A percentile compares a stretch with the other conserved stretches of the same genome.
phyloP scores from a whole-genome alignment of 2,329 filamentous ascomycete species.

The Stachybotrys chlorohalonatus region DNA sequence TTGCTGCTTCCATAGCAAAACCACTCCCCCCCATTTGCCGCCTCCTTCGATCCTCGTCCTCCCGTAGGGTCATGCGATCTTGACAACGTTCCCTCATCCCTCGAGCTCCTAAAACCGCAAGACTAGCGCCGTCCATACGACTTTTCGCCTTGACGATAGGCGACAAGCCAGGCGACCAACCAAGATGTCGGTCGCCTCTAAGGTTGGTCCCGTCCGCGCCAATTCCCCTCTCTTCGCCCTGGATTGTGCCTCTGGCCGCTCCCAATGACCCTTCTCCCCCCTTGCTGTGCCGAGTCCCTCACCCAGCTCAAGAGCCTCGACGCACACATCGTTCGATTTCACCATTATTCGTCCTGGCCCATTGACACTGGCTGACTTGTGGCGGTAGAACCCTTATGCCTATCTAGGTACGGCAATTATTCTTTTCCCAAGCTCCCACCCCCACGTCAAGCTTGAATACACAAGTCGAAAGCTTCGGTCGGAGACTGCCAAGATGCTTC shows the following conservation, averaged over 20 bases:
- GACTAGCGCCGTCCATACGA: constrained; percentile 20
- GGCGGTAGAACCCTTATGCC: constrained; percentile 82
- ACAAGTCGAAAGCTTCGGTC: not conserved
- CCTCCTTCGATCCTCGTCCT: constrained; percentile 7
- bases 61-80: constrained; percentile 29
- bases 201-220: constrained; percentile 27
- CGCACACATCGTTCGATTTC: not conserved
- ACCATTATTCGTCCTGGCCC: not conserved
- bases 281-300: not conserved
- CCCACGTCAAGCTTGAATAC: not conserved
- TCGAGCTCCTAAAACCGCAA: constrained; percentile 16
- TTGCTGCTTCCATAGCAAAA: not conserved
- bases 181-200: constrained; percentile 55
- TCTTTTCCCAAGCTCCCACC: constrained; percentile 6
- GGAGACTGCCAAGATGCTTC: not conserved
- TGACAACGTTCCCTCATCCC: constrained; percentile 20
- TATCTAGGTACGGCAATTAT: constrained; percentile 71
- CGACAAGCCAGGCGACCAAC: constrained; percentile 37
- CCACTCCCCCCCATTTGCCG: constrained; percentile 4
- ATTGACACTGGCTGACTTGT: constrained; percentile 3
- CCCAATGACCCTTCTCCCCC: not conserved
- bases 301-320: not conserved
- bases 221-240: not conserved
- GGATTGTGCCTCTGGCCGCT: not conserved
- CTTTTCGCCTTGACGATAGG: constrained; percentile 31